Evolutionary conservation across 805 yeast species (phyloP).

Genomic region (Candida chilensis): DNA sequence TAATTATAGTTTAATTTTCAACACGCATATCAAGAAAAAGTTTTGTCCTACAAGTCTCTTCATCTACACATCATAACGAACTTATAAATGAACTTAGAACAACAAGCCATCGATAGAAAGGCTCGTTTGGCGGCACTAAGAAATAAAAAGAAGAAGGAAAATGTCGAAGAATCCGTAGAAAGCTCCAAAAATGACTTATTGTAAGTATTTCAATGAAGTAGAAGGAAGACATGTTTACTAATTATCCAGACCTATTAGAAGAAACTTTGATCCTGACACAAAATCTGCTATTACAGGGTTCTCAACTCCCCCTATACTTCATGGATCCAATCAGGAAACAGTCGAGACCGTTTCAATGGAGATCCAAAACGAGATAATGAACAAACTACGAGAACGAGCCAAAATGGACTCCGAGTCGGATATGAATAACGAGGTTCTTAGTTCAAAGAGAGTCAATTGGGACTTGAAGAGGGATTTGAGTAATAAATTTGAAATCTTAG

Average conservation of each 20-base stretch:
- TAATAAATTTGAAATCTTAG: neutral
- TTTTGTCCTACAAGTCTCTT: too few relatives aligned
- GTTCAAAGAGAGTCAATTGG: neutral
- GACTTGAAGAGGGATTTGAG: slow-evolving; percentile 1
- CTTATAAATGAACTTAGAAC: slow-evolving; percentile 2
- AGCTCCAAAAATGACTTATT: too few relatives aligned
- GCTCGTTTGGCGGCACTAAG: slow-evolving; percentile 10
- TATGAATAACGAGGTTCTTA: neutral
- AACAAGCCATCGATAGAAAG: slow-evolving; percentile 7
- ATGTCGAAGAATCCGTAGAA: too few relatives aligned
- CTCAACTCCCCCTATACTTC: neutral
- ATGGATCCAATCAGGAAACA: neutral
- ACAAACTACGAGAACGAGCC: neutral
- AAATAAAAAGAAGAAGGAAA: slow-evolving; percentile 5
- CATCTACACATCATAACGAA: too few relatives aligned
- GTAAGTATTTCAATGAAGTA: too few relatives aligned
- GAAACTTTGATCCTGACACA: neutral
- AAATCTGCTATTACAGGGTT: neutral
- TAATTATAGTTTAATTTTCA: too few relatives aligned
- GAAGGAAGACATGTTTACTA: too few relatives aligned
- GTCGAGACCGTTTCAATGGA: neutral
- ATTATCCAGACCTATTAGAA: too few relatives aligned
- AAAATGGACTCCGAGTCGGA: neutral
- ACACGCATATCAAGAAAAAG: too few relatives aligned
- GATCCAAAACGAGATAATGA: neutral